These are phyloP conservation scores for Plasmodium ovale DNA, from an alignment of 169 alveolate genomes.

Conservation along the genomic window DNA sequence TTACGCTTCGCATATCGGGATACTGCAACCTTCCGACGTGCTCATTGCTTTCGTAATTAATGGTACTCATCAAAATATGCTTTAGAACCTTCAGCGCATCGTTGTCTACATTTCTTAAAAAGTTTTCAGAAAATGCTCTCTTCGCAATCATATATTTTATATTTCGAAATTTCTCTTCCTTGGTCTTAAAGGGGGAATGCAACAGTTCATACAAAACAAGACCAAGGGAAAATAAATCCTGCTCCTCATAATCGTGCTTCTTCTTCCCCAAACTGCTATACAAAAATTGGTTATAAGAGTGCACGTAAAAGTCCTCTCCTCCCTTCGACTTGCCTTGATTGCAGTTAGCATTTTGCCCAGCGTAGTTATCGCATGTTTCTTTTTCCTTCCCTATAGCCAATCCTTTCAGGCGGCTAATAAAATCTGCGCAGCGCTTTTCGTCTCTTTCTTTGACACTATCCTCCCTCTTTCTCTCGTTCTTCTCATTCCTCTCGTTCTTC, in stretches of 20 bases:
- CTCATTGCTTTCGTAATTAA: slow-evolving; percentile 14
- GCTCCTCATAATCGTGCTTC: slow-evolving; percentile 39
- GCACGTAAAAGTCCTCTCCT: slow-evolving; percentile 33
- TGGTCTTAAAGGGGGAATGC: slow-evolving; percentile 46
- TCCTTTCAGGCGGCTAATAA: neutral
- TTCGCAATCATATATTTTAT: slow-evolving; percentile 27
- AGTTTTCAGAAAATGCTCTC: slow-evolving; percentile 23
- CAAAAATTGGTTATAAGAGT: slow-evolving; percentile 55
- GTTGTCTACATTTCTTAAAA: slow-evolving; percentile 29
- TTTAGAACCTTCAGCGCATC: slow-evolving; percentile 56
- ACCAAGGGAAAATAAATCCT: slow-evolving; percentile 54
- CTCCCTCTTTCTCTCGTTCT: neutral
- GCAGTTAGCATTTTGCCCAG: neutral
- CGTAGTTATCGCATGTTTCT: slow-evolving; percentile 4
- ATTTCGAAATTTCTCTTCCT: slow-evolving; percentile 34
- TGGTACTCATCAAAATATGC: slow-evolving; percentile 40
- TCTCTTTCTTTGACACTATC: neutral
- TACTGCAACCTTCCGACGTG: slow-evolving; percentile 8
- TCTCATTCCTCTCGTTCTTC: neutral
- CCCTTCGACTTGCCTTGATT: neutral
- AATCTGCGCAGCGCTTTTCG: neutral
- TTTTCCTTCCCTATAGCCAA: neutral
- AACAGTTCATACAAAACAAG: slow-evolving; percentile 47
- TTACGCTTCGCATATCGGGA: slow-evolving; percentile 14
- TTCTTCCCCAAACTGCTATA: slow-evolving; percentile 22